phyloP scores from a whole-genome alignment of 305 asterid genomes.

The Fraxinus baroniana region DNA sequence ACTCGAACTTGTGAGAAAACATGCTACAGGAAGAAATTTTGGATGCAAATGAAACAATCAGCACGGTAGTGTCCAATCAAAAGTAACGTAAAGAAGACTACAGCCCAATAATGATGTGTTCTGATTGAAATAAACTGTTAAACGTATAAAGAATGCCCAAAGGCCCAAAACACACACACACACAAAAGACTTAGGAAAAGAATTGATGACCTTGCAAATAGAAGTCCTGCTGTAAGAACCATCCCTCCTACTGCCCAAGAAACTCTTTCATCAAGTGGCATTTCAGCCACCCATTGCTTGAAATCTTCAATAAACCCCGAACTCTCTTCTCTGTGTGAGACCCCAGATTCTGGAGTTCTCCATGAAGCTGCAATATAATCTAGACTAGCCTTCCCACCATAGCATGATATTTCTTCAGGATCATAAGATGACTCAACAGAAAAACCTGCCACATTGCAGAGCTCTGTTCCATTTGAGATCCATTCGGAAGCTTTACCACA shows the following conservation, averaged over 20 bases:
- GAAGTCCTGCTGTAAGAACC: constrained; percentile 92
- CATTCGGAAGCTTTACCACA: constrained; percentile 95
- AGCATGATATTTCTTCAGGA: constrained; percentile 60
- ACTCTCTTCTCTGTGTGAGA: constrained; percentile 35
- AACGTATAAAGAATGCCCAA: background rate
- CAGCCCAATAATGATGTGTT: background rate
- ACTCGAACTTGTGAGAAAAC: background rate
- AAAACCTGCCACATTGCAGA: constrained; percentile 89
- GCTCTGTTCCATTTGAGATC: constrained; percentile 96
- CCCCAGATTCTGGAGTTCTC: constrained; percentile 51
- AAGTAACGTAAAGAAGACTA: background rate
- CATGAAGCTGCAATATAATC: constrained; percentile 64
- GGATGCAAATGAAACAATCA: background rate
- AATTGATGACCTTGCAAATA: constrained; percentile 65
- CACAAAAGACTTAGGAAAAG: background rate
- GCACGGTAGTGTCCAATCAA: background rate
- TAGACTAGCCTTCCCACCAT: constrained; percentile 79
- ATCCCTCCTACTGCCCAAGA: constrained; percentile 99
- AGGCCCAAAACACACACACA: background rate
- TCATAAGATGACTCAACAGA: constrained; percentile 58
- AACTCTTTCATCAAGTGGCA: constrained; percentile 61
- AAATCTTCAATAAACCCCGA: constrained; percentile 46
- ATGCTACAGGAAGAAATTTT: background rate
- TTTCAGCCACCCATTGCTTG: constrained; percentile 59
- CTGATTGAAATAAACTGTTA: background rate